Percentiles rank a stretch among this genome's conserved stretches.
Conservation (phyloP, 2,329 filamentous ascomycete species). For the Fusarium sp. region DNA sequence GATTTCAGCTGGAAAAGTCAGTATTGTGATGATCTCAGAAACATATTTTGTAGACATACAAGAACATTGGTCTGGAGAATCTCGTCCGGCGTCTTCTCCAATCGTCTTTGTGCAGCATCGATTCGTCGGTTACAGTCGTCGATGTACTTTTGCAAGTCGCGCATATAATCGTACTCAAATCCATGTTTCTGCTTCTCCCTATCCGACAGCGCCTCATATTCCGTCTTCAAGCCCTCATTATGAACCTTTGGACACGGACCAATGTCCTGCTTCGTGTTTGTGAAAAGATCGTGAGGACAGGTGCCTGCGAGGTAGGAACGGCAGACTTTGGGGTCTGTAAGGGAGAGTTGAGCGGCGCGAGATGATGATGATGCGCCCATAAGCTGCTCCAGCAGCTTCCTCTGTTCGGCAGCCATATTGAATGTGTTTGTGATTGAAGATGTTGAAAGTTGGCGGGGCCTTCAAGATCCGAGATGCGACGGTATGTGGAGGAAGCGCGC, state of each 20-base stretch:
- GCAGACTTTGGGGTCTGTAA: slow-evolving; percentile 94
- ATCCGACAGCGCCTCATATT: slow-evolving; percentile 82
- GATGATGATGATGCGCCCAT: slow-evolving; percentile 82
- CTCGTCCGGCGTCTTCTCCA: slow-evolving; percentile 98
- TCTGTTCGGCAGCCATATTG: slow-evolving; percentile 90
- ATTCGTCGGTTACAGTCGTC: slow-evolving; percentile 96
- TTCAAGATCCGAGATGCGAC: slow-evolving; percentile 38
- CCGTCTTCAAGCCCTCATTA: slow-evolving; percentile 86
- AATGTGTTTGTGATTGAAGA: slow-evolving; percentile 1
- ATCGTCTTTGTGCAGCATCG: slow-evolving; percentile 85
- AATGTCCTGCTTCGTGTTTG: slow-evolving; percentile 97
- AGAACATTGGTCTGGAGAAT: slow-evolving; percentile 94
- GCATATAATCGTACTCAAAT: slow-evolving; percentile 97
- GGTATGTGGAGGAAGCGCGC: slow-evolving; percentile 48
- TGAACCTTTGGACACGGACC: slow-evolving; percentile 91
- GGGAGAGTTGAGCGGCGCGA: slow-evolving; percentile 83
- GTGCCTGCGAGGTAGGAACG: slow-evolving; percentile 93
- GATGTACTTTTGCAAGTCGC: slow-evolving; percentile 96
- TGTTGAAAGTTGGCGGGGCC: slow-evolving; percentile 41
- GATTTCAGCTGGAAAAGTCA: slow-evolving; percentile 71
- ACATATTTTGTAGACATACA: slow-evolving; percentile 53
- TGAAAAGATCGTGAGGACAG: slow-evolving; percentile 98
- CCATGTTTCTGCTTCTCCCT: slow-evolving; percentile 82
- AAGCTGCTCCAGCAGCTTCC: slow-evolving; percentile 98
- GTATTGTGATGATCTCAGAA: not conserved